Evolutionary conservation across 495 filamentous ascomycete genomes (phyloP).

Genomic region (Annulohypoxylon stygium): DNA sequence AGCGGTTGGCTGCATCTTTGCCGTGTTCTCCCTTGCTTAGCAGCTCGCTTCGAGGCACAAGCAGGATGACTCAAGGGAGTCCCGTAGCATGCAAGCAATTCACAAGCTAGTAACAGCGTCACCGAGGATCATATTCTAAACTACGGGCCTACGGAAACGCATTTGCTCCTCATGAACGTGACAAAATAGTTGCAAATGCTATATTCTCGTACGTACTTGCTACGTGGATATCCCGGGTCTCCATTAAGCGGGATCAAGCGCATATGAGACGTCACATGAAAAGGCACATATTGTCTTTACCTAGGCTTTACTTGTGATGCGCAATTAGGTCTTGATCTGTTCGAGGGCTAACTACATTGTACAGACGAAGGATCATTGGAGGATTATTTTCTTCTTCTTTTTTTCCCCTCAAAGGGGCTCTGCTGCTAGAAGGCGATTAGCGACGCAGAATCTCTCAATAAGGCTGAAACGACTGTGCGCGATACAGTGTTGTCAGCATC

Average conservation of each 20-base stretch:
- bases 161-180: constrained; percentile 7
- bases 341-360: not conserved
- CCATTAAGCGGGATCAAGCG: constrained; percentile 25
- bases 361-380: not conserved
- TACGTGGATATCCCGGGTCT: constrained; percentile 24
- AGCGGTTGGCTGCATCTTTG: constrained; percentile 45
- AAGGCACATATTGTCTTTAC: not conserved
- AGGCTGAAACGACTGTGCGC: constrained; percentile 41
- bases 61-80: constrained; percentile 13
- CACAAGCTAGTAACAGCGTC: constrained; percentile 17
- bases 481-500: constrained; percentile 26
- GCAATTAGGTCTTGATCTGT: not conserved
- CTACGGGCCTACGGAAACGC: constrained; percentile 1
- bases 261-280: constrained; percentile 4
- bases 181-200: constrained; percentile 6
- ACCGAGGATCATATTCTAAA: constrained; percentile 6
- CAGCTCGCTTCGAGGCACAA: constrained; percentile 26
- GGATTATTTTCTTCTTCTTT: not conserved
- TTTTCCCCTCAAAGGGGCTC: constrained; percentile 3
- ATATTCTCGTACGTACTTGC: constrained; percentile 15
- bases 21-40: constrained; percentile 31
- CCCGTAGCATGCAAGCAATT: constrained; percentile 21
- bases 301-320: not conserved
- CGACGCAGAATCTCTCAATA: constrained; percentile 14
- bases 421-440: constrained; percentile 12